Evolutionary conservation across 192 early-diverging fungal genomes (phyloP).

Genomic region (Linnemannia schmuckeri): DNA sequence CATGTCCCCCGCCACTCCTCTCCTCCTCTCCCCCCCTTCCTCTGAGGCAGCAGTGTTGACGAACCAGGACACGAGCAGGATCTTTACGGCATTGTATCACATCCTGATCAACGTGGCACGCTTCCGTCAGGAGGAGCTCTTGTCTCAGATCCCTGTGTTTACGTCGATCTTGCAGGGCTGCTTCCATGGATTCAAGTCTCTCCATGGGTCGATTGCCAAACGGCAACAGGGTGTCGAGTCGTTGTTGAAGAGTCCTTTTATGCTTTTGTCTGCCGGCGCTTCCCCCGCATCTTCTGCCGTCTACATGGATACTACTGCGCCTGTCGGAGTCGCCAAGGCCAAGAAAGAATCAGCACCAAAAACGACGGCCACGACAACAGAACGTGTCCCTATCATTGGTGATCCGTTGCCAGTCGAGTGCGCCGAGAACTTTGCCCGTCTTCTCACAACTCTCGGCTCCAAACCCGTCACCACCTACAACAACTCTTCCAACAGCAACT

Average conservation of each 20-base stretch:
- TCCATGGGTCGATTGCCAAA: constrained; percentile 62
- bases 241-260: constrained; percentile 53
- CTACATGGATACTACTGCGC: constrained; percentile 4
- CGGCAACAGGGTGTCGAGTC: constrained; percentile 38
- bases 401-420: constrained; percentile 41
- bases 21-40: constrained; percentile 25
- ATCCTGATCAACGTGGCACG: constrained; percentile 64
- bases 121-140: constrained; percentile 64
- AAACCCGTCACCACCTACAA: constrained; percentile 36
- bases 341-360: neutral
- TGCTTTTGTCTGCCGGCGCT: constrained; percentile 54
- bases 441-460: constrained; percentile 51
- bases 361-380: constrained; percentile 11
- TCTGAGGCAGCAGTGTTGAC: constrained; percentile 11
- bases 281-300: constrained; percentile 35
- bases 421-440: constrained; percentile 51
- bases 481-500: neutral
- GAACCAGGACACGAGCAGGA: constrained; percentile 46
- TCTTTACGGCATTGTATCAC: constrained; percentile 66
- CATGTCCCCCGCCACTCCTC: constrained; percentile 61
- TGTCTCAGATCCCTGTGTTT: constrained; percentile 65
- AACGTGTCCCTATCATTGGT: neutral
- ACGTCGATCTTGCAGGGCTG: constrained; percentile 64
- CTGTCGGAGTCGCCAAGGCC: constrained; percentile 20
- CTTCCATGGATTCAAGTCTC: constrained; percentile 72